Base-by-base conservation (phyloP, 495 filamentous ascomycete species). In the Podospora pseudocomata region DNA sequence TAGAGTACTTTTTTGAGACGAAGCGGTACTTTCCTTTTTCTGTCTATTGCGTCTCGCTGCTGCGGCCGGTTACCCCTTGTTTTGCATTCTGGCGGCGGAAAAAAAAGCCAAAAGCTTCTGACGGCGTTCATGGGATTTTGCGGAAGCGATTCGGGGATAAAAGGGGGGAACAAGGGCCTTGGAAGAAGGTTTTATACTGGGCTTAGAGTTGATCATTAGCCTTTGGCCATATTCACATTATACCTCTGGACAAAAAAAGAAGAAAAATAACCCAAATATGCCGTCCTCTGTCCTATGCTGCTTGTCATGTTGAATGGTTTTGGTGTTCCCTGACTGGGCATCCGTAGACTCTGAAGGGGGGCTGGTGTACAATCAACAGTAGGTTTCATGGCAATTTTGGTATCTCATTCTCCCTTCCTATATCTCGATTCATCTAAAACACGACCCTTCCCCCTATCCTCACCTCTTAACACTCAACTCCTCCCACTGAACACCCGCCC, bases 401-500 rank as follows among this genome's bases (percentile, higher is more conserved):
- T 9, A 58, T 58, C 55, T 58, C 23, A 19, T 58, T 58, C 23
- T 58, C 54, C 54, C 54, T 58, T 9, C 23, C 19, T 59, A 54
- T 13, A 23, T 23, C 39, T 44, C 55, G 5, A 55, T 54, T 27
- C 27, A 53, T 72, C 59, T 61, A 61, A 39, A 39, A 11, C 7
- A 49, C 39, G 9, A 5, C 7, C 39, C 34, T 5, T 11, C 34
- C 39, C 7, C 39, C 39, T 49, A 49, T 11, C 39, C 7, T 62
- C 27, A 75, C 72, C 77, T 68, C 70, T 72, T 72, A 6, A 71
- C 72, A 18, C 64, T 72, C 71, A 82, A 74, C 78, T 96, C 92
- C 82, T 98, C 95, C 95, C 94, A 99, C 81, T 98, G 95, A 74
- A 97, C 95, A 7, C 95, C 94, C 20, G 86, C 89, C 94, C 96